Conservation (phyloP, 345 rosid genomes). For the Sisymbrium irio region DNA sequence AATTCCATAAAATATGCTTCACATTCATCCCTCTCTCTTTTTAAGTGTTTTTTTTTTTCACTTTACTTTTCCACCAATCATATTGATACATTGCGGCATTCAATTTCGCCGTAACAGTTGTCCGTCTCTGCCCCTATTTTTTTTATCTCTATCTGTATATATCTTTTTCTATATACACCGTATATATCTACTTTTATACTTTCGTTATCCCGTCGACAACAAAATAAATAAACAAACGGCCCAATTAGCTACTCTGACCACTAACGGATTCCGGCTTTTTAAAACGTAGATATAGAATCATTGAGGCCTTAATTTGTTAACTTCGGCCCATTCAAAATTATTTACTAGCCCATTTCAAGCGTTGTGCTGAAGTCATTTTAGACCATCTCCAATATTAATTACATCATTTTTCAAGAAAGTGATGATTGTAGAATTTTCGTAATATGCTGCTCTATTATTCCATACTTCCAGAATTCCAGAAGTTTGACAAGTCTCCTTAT, state of each 20-base stretch:
- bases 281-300: neutral
- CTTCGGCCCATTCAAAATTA: neutral
- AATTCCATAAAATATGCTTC: neutral
- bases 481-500: no score
- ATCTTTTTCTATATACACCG: neutral
- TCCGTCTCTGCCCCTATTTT: constrained; percentile 8
- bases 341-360: neutral
- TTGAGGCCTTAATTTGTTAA: neutral
- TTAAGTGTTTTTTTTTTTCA: neutral
- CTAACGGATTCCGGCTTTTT: neutral
- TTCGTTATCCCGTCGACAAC: neutral
- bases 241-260: neutral
- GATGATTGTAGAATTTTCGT: no score
- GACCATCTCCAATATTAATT: no score
- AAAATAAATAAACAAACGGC: neutral
- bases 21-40: neutral
- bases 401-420: no score
- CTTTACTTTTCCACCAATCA: constrained; percentile 26
- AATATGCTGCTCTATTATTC: no score
- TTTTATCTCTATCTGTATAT: constrained; percentile 5
- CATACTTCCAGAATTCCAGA: no score
- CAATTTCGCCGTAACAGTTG: constrained; percentile 36
- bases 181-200: neutral
- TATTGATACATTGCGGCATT: constrained; percentile 28
- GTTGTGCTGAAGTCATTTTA: neutral